Evolutionary conservation across 2,329 filamentous ascomycete species (phyloP), one percentile per base, ranked within the genome.

Genomic region (Penicillium frequentans): DNA sequence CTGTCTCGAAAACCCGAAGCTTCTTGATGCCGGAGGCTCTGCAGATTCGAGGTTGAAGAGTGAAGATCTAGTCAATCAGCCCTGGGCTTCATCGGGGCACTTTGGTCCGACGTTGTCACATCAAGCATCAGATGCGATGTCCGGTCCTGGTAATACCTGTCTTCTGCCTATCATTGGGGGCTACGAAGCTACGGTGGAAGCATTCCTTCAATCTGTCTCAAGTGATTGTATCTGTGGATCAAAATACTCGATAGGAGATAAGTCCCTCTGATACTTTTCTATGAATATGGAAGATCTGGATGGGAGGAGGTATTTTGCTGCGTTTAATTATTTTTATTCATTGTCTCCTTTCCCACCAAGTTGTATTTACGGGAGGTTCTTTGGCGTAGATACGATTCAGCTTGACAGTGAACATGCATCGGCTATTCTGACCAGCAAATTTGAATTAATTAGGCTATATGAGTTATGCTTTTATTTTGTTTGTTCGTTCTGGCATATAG

Each of bases 161-260:
- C 63, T 73, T 13, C 58, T 67, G 31, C 61, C 69, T 21, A 68
- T 71, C 26, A 62, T 72, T 31, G 57, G 56, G 24, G 70, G 68
- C 16, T 71, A 68, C 24, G 68, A 72, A 56, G 64, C 62, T 43
- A 68, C 63, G 27, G 63, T 71, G 35, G 68, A 69, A 14, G 61
- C 64, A 33, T 68, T 72, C 50, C 57, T 72, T 19, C 68, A 63
- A 29, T 62, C 64, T 9, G 51, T 69, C 45, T 66, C 55, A 49
- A 61, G 61, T n/a, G 63, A 66, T 26, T 72, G 69, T 59, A 67
- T 71, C 57, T 71, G 68, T 55, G 54, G 60, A 26, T 57, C 58
- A 13, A 55, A 61, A 49, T 55, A 57, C 45, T 47, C 21, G 31
- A 29, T 50, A 46, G 48, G 52, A 33, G 53, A 65, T 24, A 50